A percentile compares a stretch with the other conserved stretches of the same genome.
Conservation (phyloP, 1,284 basidiomycete genomes). For the Paramarasmius palmivorus region DNA sequence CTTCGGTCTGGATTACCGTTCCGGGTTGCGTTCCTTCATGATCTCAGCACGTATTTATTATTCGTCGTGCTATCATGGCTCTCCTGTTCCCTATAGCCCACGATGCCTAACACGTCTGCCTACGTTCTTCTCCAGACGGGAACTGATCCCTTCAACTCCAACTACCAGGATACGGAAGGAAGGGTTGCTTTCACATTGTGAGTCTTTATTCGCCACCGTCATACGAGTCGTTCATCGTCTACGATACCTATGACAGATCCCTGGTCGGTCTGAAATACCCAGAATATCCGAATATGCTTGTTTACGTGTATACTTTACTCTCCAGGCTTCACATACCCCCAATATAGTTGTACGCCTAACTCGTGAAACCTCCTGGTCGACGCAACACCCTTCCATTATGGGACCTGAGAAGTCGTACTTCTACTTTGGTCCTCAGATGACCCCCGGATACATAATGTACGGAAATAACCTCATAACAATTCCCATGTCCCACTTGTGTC, state of each 20-base stretch:
- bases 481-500: conserved; percentile 56
- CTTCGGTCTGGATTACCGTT: conserved; percentile 29
- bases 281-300: neutral
- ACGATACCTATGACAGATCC: conserved; percentile 2
- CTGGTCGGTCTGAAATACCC: neutral
- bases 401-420: conserved; percentile 71
- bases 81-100: conserved; percentile 1
- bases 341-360: conserved; percentile 63
- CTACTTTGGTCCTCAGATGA: conserved; percentile 65
- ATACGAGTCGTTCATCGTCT: neutral
- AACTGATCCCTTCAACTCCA: conserved; percentile 56
- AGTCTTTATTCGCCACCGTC: conserved; percentile 27
- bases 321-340: conserved; percentile 51
- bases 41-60: conserved; percentile 50
- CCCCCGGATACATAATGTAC: conserved; percentile 64
- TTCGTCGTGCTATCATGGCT: conserved; percentile 2
- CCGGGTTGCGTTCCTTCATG: conserved; percentile 77
- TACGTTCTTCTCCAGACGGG: conserved; percentile 65
- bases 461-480: conserved; percentile 57
- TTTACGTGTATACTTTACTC: conserved; percentile 6
- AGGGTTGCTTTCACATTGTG: conserved; percentile 67
- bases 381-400: conserved; percentile 64
- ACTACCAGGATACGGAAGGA: conserved; percentile 62
- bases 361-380: conserved; percentile 63
- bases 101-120: conserved; percentile 33